Conservation (phyloP, 2,329 filamentous ascomycete species). For the Chaetothyriales sp. region DNA sequence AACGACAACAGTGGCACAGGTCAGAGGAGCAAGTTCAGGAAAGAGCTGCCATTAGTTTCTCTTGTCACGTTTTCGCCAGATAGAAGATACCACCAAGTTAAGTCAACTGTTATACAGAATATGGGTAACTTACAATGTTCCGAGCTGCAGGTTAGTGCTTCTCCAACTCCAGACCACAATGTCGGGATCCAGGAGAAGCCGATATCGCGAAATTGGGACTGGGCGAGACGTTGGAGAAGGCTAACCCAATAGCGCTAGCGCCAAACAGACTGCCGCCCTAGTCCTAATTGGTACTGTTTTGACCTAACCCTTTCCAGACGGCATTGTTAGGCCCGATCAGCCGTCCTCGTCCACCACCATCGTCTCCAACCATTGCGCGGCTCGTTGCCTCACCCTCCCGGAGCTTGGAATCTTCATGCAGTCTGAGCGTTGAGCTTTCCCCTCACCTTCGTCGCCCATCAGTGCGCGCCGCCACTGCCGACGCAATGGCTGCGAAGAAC, state of each 20-base stretch:
- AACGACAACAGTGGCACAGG: conserved; percentile 1
- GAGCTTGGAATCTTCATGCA: not conserved
- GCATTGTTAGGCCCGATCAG: not conserved
- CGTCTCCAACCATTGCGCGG: not conserved
- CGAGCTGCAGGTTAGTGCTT: conserved; percentile 7
- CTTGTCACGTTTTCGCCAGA: not conserved
- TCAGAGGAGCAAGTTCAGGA: conserved; percentile 2
- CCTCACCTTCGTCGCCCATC: not conserved
- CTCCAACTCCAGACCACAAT: conserved; percentile 3
- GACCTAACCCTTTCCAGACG: conserved; percentile 1
- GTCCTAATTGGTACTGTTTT: conserved; percentile 1
- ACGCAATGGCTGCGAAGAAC: not conserved
- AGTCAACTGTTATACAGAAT: too few relatives aligned
- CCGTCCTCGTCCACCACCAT: not conserved
- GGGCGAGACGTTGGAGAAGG: not conserved
- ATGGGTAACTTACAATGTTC: conserved; percentile 3
- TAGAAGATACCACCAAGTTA: not conserved
- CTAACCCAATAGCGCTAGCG: not conserved
- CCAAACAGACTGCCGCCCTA: not conserved
- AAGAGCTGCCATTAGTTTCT: not conserved
- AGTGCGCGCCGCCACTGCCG: not conserved
- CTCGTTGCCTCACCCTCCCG: not conserved
- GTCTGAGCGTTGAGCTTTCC: not conserved
- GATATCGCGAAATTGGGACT: conserved; percentile 5
- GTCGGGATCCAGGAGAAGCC: conserved; percentile 3